A percentile compares a stretch with the other conserved stretches of the same genome.
Evolutionary conservation across 2,329 filamentous ascomycete genomes (phyloP).

Genomic region (Dactylellina parvicollis): DNA sequence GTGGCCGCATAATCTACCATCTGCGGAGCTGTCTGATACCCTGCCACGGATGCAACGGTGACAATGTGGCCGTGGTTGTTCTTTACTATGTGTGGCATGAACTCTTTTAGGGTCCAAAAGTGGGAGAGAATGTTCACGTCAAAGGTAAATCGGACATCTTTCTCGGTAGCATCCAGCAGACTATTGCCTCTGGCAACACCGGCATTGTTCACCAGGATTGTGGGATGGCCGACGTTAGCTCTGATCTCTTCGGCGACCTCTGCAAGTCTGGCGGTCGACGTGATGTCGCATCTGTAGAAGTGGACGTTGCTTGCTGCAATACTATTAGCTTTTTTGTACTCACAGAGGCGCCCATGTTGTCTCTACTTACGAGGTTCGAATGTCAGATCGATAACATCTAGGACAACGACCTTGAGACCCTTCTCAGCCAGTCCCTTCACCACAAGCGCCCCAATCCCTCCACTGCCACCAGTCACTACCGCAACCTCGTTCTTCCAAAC

Average conservation of each 20-base stretch:
- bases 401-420: slow-evolving; percentile 74
- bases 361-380: slow-evolving; percentile 65
- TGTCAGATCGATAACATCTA: slow-evolving; percentile 74
- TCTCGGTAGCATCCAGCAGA: slow-evolving; percentile 69
- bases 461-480: slow-evolving; percentile 77
- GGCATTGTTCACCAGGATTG: slow-evolving; percentile 77
- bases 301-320: slow-evolving; percentile 67
- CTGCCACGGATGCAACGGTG: slow-evolving; percentile 73
- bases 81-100: slow-evolving; percentile 72
- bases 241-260: slow-evolving; percentile 67
- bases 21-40: slow-evolving; percentile 70
- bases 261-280: slow-evolving; percentile 66
- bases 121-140: slow-evolving; percentile 76
- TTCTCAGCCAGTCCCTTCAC: slow-evolving; percentile 73
- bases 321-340: not conserved
- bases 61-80: slow-evolving; percentile 77
- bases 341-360: not conserved
- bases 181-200: slow-evolving; percentile 71
- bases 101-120: slow-evolving; percentile 73
- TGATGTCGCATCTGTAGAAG: slow-evolving; percentile 77
- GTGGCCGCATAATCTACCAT: slow-evolving; percentile 75
- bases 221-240: slow-evolving; percentile 70
- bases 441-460: slow-evolving; percentile 75
- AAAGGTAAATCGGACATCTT: slow-evolving; percentile 73
- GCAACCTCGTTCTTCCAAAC: slow-evolving; percentile 76